Evolutionary conservation across 1,284 basidiomycete species (phyloP).

Genomic region (Ceratobasidium sp.): DNA sequence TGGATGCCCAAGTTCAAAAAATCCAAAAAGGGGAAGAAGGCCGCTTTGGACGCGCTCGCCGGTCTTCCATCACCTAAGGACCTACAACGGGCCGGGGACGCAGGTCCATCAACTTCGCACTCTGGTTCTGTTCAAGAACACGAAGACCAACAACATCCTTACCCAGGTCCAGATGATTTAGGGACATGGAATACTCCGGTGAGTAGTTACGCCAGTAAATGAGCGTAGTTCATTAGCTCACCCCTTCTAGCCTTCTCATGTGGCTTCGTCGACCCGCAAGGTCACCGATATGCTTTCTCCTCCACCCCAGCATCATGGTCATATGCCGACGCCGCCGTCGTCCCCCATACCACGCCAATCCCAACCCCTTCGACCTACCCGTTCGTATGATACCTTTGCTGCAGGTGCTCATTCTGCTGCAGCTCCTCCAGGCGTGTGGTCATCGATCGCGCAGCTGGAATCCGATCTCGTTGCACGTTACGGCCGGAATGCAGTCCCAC

Average conservation of each 20-base stretch:
- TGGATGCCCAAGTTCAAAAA: constrained; percentile 41
- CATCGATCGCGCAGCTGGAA: constrained; percentile 37
- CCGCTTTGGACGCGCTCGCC: not conserved
- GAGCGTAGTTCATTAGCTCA: not conserved
- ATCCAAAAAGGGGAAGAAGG: constrained; percentile 31
- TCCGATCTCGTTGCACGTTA: constrained; percentile 43
- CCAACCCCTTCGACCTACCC: constrained; percentile 29
- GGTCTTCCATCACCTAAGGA: not conserved
- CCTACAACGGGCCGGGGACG: constrained; percentile 1
- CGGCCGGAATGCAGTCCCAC: constrained; percentile 28
- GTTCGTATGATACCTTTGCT: constrained; percentile 11
- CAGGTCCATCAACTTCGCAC: not conserved
- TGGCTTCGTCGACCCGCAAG: not conserved
- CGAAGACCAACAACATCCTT: too few relatives aligned
- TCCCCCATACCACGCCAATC: constrained; percentile 20
- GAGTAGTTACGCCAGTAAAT: too few relatives aligned
- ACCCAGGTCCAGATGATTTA: too few relatives aligned
- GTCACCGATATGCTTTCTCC: constrained; percentile 9
- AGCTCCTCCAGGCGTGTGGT: constrained; percentile 17
- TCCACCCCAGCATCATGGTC: not conserved
- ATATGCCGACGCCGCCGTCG: constrained; percentile 32
- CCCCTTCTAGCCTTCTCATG: not conserved
- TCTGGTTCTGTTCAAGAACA: not conserved
- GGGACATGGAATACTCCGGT: too few relatives aligned
- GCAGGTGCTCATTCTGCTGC: constrained; percentile 12